Base-by-base conservation (phyloP, 805 yeast species). In the Suhomyces sp. region DNA sequence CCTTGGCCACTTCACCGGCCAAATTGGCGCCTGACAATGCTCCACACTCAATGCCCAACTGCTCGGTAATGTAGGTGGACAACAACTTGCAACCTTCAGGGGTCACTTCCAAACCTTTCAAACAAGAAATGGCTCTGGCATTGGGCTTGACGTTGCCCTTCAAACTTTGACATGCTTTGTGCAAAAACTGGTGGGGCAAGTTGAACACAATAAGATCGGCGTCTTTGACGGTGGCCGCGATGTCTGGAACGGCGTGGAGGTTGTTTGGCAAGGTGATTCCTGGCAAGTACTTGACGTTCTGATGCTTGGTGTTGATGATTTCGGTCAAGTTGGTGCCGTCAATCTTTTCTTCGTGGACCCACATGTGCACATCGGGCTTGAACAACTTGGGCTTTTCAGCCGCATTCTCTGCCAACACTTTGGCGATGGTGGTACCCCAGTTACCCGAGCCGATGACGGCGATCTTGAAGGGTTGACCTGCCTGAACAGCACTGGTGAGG, bases 341-440 rank as follows among this genome's bases (percentile, higher is more conserved):
- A 46, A 76, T 60, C 50, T 68, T 63, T 55, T 76, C 80, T 59
- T 76, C 74, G 56, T 65, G 72, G 13, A 76, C 80, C 79, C 79
- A 76, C 79, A 76, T 75, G 53, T 73, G 66, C 40, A 76, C 78
- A 44, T 71, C 60, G 50, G 64, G 70, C 23, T 60, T 59, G 61
- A 76, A 76, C 44, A 74, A 57, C 46, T 69, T 68, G 2, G 79
- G 74, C 61, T 72, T 71, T 31, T 66, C 69, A 33, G 62, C 62
- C 36, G 78, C 64, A 65, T 76, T 76, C 60, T 76, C 79, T 12
- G 80, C 77, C 45, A 76, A 59, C 29, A 76, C 67, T 63, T 75
- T 76, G 54, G 80, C 79, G 27, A 76, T 74, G 45, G 79, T 74
- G 42, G 80, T 75, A 26, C 80, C 80, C 80, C 80, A 76, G 62